Evolutionary conservation across 164 flowering plant genomes (phyloP), one percentile per base, ranked within the genome.

Genomic region (Litsea cubeba): DNA sequence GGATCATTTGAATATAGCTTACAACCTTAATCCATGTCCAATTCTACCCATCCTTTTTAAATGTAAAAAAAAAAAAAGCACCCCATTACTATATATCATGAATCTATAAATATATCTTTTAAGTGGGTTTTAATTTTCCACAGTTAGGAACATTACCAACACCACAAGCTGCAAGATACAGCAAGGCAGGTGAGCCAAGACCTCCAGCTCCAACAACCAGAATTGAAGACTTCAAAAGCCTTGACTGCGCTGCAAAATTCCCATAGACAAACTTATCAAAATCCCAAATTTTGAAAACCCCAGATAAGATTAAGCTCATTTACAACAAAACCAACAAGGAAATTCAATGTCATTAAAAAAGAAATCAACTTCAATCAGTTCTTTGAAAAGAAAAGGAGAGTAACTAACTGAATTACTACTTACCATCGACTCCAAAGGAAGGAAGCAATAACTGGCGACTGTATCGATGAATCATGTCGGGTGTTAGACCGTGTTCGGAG

Each of bases 131-230:
- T 54, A 14, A 3, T 18, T 54, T 54, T 20, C 4, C 60, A 3
- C 20, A 20, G 32, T 72, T 71, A 32, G 23, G 50, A 66, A 75
- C 8, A 40, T 35, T 82, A 93, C 97, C 99, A 75, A 90, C 87
- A 24, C 99, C 98, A 77, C 94, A 91, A 62, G 99, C 98, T 22
- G 98, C 95, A 71, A 95, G 94, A 85, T 93, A 93, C 26, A 95
- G 78, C 76, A 89, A 77, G 57, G 97, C 98, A 46, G 99, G 99
- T 12, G 99, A 85, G 0, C 99, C 99, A 85, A 95, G 80, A 1
- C 99, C 99, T 74, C 99, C 99, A 50, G 98, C 98, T 71, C 99
- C 99, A 75, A 95, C 87, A 71, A 95, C 97, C 80, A 95, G 80
- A 74, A 95, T 80, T 10, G 97, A 91, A 63, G 98, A 90, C 68